Evolutionary conservation across 148 eudicot genomes (phyloP).

Genomic region (Linanthus parryae): DNA sequence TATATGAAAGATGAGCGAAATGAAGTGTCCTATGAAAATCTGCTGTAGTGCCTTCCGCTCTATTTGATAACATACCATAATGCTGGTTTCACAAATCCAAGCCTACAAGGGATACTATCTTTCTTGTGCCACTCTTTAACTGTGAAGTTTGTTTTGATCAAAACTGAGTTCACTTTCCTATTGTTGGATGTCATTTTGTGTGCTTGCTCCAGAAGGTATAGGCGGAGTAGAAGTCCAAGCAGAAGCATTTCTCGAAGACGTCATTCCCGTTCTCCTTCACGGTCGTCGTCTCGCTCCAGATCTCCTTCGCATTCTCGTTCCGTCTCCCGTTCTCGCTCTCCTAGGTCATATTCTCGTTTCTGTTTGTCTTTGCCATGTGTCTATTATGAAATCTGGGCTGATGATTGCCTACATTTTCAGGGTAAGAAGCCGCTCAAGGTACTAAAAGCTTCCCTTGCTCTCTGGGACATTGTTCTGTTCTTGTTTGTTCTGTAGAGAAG

Average conservation of each 20-base stretch:
- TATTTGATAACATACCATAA: too few species aligned
- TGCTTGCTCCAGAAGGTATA: slow-evolving; percentile 51
- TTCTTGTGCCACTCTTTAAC: background rate
- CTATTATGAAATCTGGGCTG: background rate
- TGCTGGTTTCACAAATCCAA: too few species aligned
- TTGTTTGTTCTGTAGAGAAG: too few species aligned
- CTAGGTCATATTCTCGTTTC: slow-evolving; percentile 36
- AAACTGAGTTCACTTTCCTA: background rate
- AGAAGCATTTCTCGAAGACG: slow-evolving; percentile 65
- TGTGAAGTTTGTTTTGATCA: background rate
- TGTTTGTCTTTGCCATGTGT: background rate
- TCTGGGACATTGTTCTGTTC: too few species aligned
- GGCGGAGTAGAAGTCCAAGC: slow-evolving; percentile 79
- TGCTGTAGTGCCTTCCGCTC: too few species aligned
- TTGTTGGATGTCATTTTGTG: background rate
- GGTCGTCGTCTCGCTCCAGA: slow-evolving; percentile 30
- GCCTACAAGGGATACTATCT: too few species aligned
- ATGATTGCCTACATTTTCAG: slow-evolving; percentile 22
- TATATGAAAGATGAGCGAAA: too few species aligned
- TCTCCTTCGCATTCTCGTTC: slow-evolving; percentile 46
- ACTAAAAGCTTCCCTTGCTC: slow-evolving; percentile 21
- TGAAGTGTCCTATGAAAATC: too few species aligned
- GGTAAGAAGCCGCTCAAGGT: slow-evolving; percentile 53
- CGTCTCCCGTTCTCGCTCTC: slow-evolving; percentile 59
- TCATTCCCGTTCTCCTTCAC: slow-evolving; percentile 55